Evolutionary conservation across 2,329 filamentous ascomycete species (phyloP), one percentile per base, ranked within the genome.

Genomic region (Xenoacremonium recifei): DNA sequence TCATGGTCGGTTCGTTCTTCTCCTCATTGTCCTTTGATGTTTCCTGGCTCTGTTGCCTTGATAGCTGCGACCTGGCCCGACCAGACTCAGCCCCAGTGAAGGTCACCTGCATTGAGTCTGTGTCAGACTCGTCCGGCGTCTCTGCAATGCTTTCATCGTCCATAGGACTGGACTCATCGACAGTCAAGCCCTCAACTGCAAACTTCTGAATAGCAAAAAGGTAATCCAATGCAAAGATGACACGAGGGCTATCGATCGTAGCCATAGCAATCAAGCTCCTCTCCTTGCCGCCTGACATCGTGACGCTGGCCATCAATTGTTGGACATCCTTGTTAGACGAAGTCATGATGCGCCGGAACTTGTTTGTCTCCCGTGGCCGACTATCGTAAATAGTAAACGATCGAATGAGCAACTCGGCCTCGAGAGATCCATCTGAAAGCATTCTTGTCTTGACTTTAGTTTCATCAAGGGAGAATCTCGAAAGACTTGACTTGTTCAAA

Each of bases 291-390:
- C 90, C 88, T 1, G 91, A 90, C 66, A 99, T 95, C 0, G 91
- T 95, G 4, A 99, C 72, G 61, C 87, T 96, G 15, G 93, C 93
- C 93, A 99, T 99, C 59, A 99, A 91, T 57, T 99, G 95, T 63
- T 97, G 91, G 34, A 93, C 90, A 42, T 91, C 86, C 54, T 90
- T 92, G 65, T 96, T 97, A 59, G 91, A 90, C 41, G 95, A 84
- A 2, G 91, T 91, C 93, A 99, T 97, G 68, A 99, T 96, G 64
- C 92, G 95, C 37, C 90, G 83, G 75, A 95, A 99, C 61, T 95
- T 96, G 71, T 96, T 99, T 5, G 85, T 87, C 55, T 95, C 91
- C 40, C 82, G 80, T 4, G 82, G 84, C n/a, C 95, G 84, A 49
- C 87, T 96, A 63, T 99, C 93, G 42, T 88, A 81, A 51, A 97